phyloP scores from a whole-genome alignment of 805 yeast species.

The Middelhovenomyces tepae region DNA sequence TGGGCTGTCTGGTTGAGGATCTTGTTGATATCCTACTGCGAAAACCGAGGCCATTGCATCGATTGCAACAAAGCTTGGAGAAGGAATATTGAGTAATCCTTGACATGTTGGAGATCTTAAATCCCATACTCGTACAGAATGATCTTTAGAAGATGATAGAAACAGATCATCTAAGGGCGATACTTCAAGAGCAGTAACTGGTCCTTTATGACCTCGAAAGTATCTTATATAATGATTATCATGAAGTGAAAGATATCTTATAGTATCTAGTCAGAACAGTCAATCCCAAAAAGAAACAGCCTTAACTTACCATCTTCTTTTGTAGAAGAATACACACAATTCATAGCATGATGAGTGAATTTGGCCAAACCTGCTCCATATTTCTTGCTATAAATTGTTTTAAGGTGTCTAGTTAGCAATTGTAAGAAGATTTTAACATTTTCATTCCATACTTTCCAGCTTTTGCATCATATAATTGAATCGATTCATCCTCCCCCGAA shows the following conservation, averaged over 20 bases:
- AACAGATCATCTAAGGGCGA: conserved; percentile 60
- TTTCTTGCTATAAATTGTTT: conserved; percentile 72
- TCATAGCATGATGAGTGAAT: conserved; percentile 66
- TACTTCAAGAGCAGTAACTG: conserved; percentile 64
- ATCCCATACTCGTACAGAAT: conserved; percentile 85
- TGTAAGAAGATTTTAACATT: too few relatives aligned
- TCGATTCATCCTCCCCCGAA: conserved; percentile 74
- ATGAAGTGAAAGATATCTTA: conserved; percentile 67
- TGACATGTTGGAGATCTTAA: conserved; percentile 55
- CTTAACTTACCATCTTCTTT: conserved; percentile 51
- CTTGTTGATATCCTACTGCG: conserved; percentile 65
- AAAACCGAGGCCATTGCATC: conserved; percentile 83
- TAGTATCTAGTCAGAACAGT: too few relatives aligned
- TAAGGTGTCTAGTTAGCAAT: conserved; percentile 27
- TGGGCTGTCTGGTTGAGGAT: too few relatives aligned
- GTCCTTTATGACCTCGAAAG: conserved; percentile 77
- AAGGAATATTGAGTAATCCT: conserved; percentile 49
- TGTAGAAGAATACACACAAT: conserved; percentile 79
- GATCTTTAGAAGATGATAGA: conserved; percentile 63
- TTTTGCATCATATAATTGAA: conserved; percentile 74
- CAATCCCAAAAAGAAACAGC: background rate
- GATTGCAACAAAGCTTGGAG: conserved; percentile 52
- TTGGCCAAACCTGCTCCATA: conserved; percentile 85
- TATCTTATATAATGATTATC: conserved; percentile 77
- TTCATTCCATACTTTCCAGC: conserved; percentile 56